Evolutionary conservation across 2,329 filamentous ascomycete genomes (phyloP).

Genomic region (Botrytis pseudocinerea): DNA sequence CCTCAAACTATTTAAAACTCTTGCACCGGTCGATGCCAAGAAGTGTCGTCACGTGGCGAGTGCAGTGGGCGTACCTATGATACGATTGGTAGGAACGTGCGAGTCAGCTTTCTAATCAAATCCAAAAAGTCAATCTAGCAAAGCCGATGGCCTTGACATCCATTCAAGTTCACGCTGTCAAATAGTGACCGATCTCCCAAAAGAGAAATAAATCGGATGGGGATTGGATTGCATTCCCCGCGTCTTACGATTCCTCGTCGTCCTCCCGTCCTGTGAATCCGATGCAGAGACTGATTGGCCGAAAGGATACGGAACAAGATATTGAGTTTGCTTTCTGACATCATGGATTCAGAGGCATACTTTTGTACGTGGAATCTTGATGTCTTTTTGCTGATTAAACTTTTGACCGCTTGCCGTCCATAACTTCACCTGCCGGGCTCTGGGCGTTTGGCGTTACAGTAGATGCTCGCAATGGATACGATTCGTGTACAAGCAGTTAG

Average conservation of each 20-base stretch:
- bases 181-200: not conserved
- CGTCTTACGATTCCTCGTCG: not conserved
- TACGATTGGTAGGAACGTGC: not conserved
- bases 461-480: not conserved
- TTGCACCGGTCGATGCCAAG: not conserved
- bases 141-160: not conserved
- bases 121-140: not conserved
- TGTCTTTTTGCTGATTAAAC: not conserved
- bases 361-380: not conserved
- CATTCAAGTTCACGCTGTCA: not conserved
- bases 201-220: not conserved
- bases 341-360: not conserved
- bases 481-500: constrained; percentile 13
- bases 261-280: not conserved
- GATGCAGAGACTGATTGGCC: not conserved
- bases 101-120: not conserved
- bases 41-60: not conserved
- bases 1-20: not conserved
- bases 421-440: not conserved
- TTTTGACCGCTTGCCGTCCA: no score
- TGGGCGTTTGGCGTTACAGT: not conserved
- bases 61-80: not conserved
- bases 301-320: not conserved
- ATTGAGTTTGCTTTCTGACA: not conserved
- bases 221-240: not conserved